phyloP scores from a whole-genome alignment of 805 yeast genomes.

The Yarrowia porcina region DNA sequence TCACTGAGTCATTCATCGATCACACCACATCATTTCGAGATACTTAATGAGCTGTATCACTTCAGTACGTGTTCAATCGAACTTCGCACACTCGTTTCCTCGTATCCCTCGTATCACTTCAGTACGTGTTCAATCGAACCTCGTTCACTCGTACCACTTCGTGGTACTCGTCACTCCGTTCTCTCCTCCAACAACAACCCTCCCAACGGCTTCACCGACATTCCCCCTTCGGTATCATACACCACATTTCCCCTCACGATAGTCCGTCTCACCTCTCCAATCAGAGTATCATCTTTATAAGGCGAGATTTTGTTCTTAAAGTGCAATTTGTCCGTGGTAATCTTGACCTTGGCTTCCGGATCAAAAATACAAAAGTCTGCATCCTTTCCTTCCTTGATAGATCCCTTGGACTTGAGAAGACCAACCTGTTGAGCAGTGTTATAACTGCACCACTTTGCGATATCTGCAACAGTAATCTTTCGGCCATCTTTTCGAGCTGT shows the following conservation, averaged over 20 bases:
- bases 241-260: constrained; percentile 71
- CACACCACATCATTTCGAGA: too few relatives aligned
- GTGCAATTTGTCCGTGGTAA: constrained; percentile 40
- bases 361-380: constrained; percentile 88
- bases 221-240: constrained; percentile 48
- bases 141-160: too few relatives aligned
- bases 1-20: too few relatives aligned
- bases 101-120: too few relatives aligned
- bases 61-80: too few relatives aligned
- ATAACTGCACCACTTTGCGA: constrained; percentile 73
- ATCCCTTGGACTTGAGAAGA: constrained; percentile 66
- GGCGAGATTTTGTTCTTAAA: constrained; percentile 90
- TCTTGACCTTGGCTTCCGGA: constrained; percentile 49
- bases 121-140: too few relatives aligned
- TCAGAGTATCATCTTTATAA: constrained; percentile 64
- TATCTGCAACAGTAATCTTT: constrained; percentile 51
- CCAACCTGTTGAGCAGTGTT: constrained; percentile 89
- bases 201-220: constrained; percentile 57
- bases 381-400: constrained; percentile 68
- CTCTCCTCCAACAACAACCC: constrained; percentile 49
- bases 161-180: neutral
- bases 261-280: constrained; percentile 77
- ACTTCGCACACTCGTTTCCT: too few relatives aligned
- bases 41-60: too few relatives aligned
- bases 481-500: constrained; percentile 51